Conservation (phyloP, 1,139 yeast species). For the Kodamaea anthophila region DNA sequence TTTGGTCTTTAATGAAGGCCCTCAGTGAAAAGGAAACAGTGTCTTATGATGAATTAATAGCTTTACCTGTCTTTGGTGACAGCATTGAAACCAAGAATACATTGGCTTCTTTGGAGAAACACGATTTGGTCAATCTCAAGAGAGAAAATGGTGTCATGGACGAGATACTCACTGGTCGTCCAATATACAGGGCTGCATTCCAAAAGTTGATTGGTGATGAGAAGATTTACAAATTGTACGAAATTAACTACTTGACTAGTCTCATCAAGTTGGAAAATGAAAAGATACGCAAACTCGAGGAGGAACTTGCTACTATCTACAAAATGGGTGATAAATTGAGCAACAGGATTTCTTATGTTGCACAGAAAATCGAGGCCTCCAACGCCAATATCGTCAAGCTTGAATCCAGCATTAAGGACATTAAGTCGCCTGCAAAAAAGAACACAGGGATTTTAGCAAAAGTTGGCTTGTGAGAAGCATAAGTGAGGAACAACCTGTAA, state of each 20-base stretch:
- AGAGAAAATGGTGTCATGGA: slow-evolving; percentile 72
- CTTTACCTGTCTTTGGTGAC: slow-evolving; percentile 60
- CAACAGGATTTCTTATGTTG: slow-evolving; percentile 58
- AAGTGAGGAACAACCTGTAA: too few species aligned
- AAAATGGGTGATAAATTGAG: slow-evolving; percentile 47
- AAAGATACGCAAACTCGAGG: slow-evolving; percentile 61
- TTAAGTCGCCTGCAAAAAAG: slow-evolving; percentile 7
- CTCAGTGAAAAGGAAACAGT: slow-evolving; percentile 46
- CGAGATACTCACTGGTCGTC: slow-evolving; percentile 72
- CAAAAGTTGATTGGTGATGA: slow-evolving; percentile 52
- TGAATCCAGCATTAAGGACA: slow-evolving; percentile 24
- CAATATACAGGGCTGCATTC: slow-evolving; percentile 80
- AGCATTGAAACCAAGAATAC: slow-evolving; percentile 45
- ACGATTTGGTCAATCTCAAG: slow-evolving; percentile 63
- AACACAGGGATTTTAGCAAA: slow-evolving; percentile 4
- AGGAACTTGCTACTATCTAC: slow-evolving; percentile 58
- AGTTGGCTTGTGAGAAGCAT: slow-evolving; percentile 2
- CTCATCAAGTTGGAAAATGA: slow-evolving; percentile 56
- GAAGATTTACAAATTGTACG: slow-evolving; percentile 55
- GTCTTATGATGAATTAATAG: slow-evolving; percentile 46
- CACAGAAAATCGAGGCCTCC: slow-evolving; percentile 55
- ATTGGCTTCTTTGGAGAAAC: slow-evolving; percentile 67
- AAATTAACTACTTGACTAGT: slow-evolving; percentile 51
- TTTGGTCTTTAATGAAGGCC: slow-evolving; percentile 74
- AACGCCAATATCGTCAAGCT: slow-evolving; percentile 43